Percentiles rank a stretch among this genome's conserved stretches.
Evolutionary conservation across 306 rosid species (phyloP).

Genomic region (Crotalaria pallida): DNA sequence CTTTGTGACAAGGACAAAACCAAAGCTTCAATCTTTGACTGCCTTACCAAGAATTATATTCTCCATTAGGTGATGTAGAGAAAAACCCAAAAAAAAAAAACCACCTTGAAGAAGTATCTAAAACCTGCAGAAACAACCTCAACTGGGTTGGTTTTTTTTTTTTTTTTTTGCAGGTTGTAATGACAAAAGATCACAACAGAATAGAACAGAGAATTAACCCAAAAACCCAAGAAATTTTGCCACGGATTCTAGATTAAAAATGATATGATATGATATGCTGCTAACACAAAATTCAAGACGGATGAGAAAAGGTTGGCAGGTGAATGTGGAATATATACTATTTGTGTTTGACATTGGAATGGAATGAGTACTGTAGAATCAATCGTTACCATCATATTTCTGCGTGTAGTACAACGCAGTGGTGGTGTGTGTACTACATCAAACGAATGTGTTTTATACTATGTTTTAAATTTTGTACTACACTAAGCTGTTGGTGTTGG

Average conservation of each 20-base stretch:
- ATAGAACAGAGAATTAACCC: neutral
- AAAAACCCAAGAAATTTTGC: neutral
- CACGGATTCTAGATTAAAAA: neutral
- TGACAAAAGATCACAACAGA: neutral
- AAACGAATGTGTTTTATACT: neutral
- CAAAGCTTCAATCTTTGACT: neutral
- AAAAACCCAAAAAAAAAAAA: no score
- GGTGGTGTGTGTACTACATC: conserved; percentile 18
- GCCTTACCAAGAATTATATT: neutral
- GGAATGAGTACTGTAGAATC: neutral
- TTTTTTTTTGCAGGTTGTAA: neutral
- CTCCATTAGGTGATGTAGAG: neutral
- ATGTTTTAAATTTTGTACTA: conserved; percentile 26
- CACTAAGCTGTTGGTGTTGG: no score
- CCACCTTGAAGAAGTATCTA: neutral
- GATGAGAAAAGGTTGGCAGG: neutral
- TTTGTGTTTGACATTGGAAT: neutral
- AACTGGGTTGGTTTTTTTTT: neutral
- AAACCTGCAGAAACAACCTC: neutral
- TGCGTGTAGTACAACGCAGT: conserved; percentile 43
- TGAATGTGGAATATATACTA: neutral
- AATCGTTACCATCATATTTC: neutral
- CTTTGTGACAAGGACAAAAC: neutral
- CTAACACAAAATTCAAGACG: neutral
- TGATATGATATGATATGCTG: no score